phyloP scores from a whole-genome alignment of 2,329 filamentous ascomycete genomes.

The Teratosphaeria pseudoeucalypti region DNA sequence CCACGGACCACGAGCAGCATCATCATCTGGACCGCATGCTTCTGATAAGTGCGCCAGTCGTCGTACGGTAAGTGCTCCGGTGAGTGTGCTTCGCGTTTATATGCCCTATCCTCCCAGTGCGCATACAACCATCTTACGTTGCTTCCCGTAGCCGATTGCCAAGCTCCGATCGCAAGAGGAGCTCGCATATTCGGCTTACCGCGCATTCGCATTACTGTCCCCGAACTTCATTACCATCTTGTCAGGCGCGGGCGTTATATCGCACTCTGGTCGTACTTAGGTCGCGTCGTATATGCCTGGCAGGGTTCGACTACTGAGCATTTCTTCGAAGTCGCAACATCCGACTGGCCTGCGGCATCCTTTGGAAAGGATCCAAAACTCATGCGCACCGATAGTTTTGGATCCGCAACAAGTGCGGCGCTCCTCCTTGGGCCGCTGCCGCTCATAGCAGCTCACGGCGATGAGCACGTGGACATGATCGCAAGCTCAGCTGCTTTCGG shows the following conservation, averaged over 20 bases:
- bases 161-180: neutral
- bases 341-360: neutral
- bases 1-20: neutral
- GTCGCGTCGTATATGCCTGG: neutral
- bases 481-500: constrained; percentile 9
- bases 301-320: neutral
- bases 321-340: neutral
- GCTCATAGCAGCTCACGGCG: constrained; percentile 32
- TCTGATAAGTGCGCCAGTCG: neutral
- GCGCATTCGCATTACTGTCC: neutral
- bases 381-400: neutral
- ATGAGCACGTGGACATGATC: constrained; percentile 18
- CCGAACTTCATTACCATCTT: neutral
- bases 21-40: neutral
- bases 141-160: neutral
- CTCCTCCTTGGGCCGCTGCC: constrained; percentile 32
- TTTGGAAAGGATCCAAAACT: neutral
- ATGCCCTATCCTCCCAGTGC: neutral
- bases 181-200: neutral
- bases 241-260: neutral
- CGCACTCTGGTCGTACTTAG: neutral
- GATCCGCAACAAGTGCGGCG: constrained; percentile 17
- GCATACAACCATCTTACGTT: neutral
- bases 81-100: neutral
- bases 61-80: neutral